Base-by-base conservation (phyloP, 2,329 filamentous ascomycete species). In the Monilinia laxa region DNA sequence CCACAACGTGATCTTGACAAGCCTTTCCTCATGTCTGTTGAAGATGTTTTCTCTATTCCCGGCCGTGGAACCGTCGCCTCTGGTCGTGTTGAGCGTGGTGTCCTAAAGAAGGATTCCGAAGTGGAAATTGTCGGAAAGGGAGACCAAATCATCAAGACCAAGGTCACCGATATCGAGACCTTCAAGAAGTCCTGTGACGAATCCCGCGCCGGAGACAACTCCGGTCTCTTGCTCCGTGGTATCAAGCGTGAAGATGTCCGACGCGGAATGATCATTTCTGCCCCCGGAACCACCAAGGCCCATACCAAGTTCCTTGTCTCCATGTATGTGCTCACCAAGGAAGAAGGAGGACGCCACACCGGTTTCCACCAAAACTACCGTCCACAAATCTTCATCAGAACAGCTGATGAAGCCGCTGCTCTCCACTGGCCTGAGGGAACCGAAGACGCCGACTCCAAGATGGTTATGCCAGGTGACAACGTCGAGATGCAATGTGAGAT, bases 121-220 rank as follows among this genome's bases (percentile, higher is more conserved):
- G 88, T 99, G 73, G 95, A 99, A 85, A 87, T 99, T 71, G 86
- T 99, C 69, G 95, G 95, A 78, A 96, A 95, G 84, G 88, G 89
- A 73, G 80, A 82, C 67, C 85, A 88, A 56, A 82, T 92, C 73
- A 91, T 98, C 85, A 97, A 96, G 88, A 98, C 95, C 80, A 98
- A 97, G 86, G 94, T 99, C 72, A 99, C 95, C 77, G 96, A 99
- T 78, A 98, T 99, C 74, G 95, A 99, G 85, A 99, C 94, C 72
- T 99, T 99, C 87, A 97, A 98, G 87, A 99, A 99, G 87, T 96
- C 93, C 60, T 98, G 95, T 81, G 93, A 97, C 68, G 92, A 97
- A 82, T 96, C 94, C 68, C 88, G 91, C 75, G 95, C 95, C 70
- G 95, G 95, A 80, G 95, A 99, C 82, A 99, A 98, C 88, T 97